Conservation (phyloP, 140 eudicot genomes). For the Anethum foeniculum region DNA sequence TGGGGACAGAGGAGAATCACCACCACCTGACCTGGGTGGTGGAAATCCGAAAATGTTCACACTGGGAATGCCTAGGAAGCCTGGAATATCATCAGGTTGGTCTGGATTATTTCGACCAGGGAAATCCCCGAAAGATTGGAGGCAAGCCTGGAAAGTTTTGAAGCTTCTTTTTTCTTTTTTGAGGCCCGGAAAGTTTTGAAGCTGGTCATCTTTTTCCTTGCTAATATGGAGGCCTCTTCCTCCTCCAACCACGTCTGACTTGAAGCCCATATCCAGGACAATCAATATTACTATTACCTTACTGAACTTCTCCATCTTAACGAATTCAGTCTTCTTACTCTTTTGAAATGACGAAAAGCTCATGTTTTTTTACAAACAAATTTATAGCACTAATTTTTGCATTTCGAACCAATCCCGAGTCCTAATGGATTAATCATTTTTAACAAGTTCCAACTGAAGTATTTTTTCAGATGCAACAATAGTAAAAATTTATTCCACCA, state of each 20-base stretch:
- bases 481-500: not conserved
- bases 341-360: not conserved
- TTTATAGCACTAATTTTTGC: not conserved
- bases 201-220: not conserved
- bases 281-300: not conserved
- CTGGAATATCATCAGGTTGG: not conserved
- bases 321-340: no score
- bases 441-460: not conserved
- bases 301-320: not conserved
- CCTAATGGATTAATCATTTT: not conserved
- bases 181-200: not conserved
- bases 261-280: not conserved
- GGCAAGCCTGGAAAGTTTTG: no score
- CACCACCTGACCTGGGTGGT: not conserved
- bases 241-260: not conserved
- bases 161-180: no score
- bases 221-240: not conserved
- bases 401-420: not conserved
- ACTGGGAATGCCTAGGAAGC: not conserved
- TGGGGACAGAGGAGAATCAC: not conserved
- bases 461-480: not conserved
- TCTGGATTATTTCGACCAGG: not conserved
- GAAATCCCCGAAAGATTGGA: no score
- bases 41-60: not conserved
- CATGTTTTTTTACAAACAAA: not conserved